These are phyloP conservation scores for Hanseniaspora mollemarum DNA, from an alignment of 805 yeast species.

Conservation along the genomic window DNA sequence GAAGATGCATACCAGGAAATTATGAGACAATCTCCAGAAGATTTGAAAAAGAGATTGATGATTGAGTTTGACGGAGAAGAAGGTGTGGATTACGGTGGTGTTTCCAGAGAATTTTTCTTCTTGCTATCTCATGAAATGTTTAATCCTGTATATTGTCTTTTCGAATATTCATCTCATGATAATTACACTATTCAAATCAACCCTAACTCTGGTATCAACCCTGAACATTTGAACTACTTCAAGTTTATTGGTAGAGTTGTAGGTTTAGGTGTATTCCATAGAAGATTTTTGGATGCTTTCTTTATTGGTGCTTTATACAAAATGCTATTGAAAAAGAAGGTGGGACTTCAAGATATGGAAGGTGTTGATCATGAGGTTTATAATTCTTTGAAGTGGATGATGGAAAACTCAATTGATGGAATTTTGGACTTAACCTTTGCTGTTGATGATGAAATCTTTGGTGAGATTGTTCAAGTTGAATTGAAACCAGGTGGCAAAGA, in stretches of 20 bases:
- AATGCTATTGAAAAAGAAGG: conserved; percentile 92
- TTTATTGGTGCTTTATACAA: conserved; percentile 96
- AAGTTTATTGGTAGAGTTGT: conserved; percentile 97
- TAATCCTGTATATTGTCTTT: conserved; percentile 92
- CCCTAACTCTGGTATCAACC: conserved; percentile 93
- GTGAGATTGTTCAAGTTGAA: conserved; percentile 80
- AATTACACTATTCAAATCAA: conserved; percentile 95
- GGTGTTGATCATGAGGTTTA: conserved; percentile 97
- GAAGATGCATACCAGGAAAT: conserved; percentile 97
- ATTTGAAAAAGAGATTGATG: conserved; percentile 92
- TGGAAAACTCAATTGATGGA: conserved; percentile 86
- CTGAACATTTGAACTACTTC: conserved; percentile 95
- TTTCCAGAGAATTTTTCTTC: conserved; percentile 94
- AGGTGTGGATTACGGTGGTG: conserved; percentile 99
- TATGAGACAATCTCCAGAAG: conserved; percentile 98
- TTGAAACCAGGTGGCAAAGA: conserved; percentile 79
- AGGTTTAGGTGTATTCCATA: conserved; percentile 95
- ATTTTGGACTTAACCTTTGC: conserved; percentile 80
- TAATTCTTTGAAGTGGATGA: conserved; percentile 87
- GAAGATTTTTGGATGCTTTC: conserved; percentile 95
- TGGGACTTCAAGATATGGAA: conserved; percentile 92
- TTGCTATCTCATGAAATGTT: conserved; percentile 96
- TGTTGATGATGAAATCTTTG: conserved; percentile 86
- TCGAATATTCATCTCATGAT: conserved; percentile 95
- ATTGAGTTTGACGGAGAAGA: conserved; percentile 98